Evolutionary conservation across 1,284 basidiomycete genomes (phyloP), one percentile per base, ranked within the genome.

Genomic region (Trichosporon faecale): DNA sequence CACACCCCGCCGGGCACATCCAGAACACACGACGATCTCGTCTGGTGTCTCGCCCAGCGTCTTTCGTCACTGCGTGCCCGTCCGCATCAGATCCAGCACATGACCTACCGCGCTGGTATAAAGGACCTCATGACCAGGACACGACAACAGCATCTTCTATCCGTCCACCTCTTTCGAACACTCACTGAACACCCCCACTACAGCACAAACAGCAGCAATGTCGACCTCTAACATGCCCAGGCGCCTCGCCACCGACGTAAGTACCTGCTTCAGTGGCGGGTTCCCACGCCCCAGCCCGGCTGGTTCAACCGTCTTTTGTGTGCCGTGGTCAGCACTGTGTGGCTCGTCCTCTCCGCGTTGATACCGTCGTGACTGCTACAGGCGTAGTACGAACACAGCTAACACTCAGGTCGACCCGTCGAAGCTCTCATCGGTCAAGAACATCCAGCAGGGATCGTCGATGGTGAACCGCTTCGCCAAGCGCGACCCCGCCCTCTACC

Each of bases 401-500:
- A 29, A 69, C 40, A 2, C 35, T 1, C 72, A 82, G 78, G 71
- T 70, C 64, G 77, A 81, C 74, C 76, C 77, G n/a, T 72, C 77
- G 77, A 75, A 76, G 71, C 78, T 83, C 67, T 74, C 79, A 5
- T 68, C 77, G 44, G 49, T 72, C 9, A 75, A 69, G 27, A 79
- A 81, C 74, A 66, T 80, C 65, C 70, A 75, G 61, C 80, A 83
- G 71, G 82, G 80, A 12, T 80, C 81, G 46, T 66, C 75, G 33
- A 75, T 76, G 29, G 80, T 84, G 73, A 83, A 83, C 79, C 73
- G 79, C 70, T 80, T 82, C 72, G 83, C 82, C 60, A 80, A 82
- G 72, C 76, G 80, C 35, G 83, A 84, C 73, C 83, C 83, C 2
- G 80, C 82, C 6, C 77, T 84, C 23, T 84, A 83, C 78, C 83